Conservation (phyloP, 2,329 filamentous ascomycete genomes). For the Colletotrichum tropicicola region DNA sequence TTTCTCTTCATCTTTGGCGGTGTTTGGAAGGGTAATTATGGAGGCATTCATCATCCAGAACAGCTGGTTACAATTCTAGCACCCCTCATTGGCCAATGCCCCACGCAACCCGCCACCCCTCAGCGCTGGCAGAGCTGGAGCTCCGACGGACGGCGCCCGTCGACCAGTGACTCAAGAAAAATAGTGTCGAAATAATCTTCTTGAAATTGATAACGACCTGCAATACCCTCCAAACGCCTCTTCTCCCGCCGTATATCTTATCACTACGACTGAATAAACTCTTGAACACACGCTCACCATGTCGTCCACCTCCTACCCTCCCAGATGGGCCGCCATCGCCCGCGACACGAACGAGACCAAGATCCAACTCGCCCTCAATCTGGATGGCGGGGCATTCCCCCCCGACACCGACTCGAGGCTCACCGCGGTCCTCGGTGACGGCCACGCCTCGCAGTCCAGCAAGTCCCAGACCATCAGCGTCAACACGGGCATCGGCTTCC, state of each 20-base stretch:
- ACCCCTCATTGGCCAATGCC: constrained; percentile 28
- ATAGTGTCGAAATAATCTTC: constrained; percentile 6
- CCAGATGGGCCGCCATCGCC: constrained; percentile 79
- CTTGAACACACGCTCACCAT: neutral
- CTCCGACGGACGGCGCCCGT: constrained; percentile 21
- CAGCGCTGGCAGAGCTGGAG: neutral
- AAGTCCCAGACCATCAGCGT: constrained; percentile 87
- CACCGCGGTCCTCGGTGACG: constrained; percentile 55
- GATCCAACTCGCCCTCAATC: constrained; percentile 89
- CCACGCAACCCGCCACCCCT: constrained; percentile 1
- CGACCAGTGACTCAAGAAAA: constrained; percentile 12
- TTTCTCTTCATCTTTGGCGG: too few relatives aligned
- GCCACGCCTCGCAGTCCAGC: constrained; percentile 86
- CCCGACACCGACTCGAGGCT: constrained; percentile 68
- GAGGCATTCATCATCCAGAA: too few relatives aligned
- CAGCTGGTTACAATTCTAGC: neutral
- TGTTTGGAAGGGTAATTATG: too few relatives aligned
- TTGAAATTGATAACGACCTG: neutral
- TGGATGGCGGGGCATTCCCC: constrained; percentile 87
- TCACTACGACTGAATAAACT: neutral
- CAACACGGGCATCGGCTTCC: constrained; percentile 94
- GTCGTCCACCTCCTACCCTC: constrained; percentile 29
- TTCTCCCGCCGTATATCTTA: neutral
- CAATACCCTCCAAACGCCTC: neutral
- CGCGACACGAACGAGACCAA: constrained; percentile 99